Base-by-base conservation (phyloP, 129 eudicot genomes). In the Tagetes patula region DNA sequence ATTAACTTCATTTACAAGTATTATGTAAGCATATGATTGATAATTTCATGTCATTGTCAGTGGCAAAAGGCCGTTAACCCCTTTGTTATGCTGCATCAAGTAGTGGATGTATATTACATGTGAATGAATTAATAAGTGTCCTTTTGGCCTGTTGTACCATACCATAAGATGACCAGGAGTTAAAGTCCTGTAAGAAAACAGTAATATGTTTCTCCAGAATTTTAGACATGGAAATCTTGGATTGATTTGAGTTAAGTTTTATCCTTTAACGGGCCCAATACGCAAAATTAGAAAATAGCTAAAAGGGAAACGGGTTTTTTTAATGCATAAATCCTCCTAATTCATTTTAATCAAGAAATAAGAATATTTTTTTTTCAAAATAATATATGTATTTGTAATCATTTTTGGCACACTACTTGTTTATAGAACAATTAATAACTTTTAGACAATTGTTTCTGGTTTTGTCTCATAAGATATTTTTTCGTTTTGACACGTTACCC, bases 21-120 rank as follows among this genome's bases (percentile, higher is more conserved):
- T 59, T 39, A 59, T 33, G 65, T 4, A 59, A 59, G 3, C 65
- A 33, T 33, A 10, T 32, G 40, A 14, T 59, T 59, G 65, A 33
- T 59, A 33, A 59, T 59, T 32, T 59, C 65, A 33, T 33, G 65
- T 10, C 65, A 59, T 32, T 10, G 65, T 59, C 58, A 14, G 30
- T 55, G 12, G 12, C 40, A 59, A 32, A 30, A 27, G 65, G 64
- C 64, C 12, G 32, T 58, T 8, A 31, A 32, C 8, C n/a, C 65
- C 7, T 2, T 59, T 60, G 30, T 61, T 61, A 61, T 3, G 67
- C 67, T 36, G 42, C 6, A 36, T 33, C 3, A 61, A 34, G 11
- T 5, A 60, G 31, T 33, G 8, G 30, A 43, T 6, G 0, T 56
- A 36, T 34, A 36, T 10, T 11, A 59, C 33, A 32, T 61, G 9